Conservation (phyloP, 192 early-diverging fungal genomes). For the Coemansia sp. region DNA sequence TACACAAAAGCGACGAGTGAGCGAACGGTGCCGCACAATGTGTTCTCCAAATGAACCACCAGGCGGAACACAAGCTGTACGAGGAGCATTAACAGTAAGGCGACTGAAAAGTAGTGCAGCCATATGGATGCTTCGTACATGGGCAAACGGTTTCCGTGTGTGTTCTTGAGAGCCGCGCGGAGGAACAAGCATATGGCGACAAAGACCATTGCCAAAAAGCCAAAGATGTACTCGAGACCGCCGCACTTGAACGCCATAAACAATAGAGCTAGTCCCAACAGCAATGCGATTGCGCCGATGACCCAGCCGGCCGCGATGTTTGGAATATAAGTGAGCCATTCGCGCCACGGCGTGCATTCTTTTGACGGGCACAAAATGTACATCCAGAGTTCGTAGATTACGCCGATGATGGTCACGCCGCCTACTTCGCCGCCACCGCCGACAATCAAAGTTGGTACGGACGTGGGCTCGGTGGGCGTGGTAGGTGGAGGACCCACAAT, state of each 20-base stretch:
- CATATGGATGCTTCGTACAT: conserved; percentile 49
- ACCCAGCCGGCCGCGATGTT: conserved; percentile 47
- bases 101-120: conserved; percentile 51
- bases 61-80: conserved; percentile 47
- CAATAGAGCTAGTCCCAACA: conserved; percentile 29
- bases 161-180: conserved; percentile 24
- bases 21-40: conserved; percentile 28
- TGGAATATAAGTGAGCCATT: conserved; percentile 53
- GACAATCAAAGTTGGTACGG: conserved; percentile 6
- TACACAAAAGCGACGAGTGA: conserved; percentile 42
- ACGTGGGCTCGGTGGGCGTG: neutral
- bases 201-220: conserved; percentile 37
- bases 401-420: conserved; percentile 37
- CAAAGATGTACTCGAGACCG: conserved; percentile 42
- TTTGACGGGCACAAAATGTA: conserved; percentile 47
- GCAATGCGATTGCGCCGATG: conserved; percentile 36
- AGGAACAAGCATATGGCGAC: conserved; percentile 38
- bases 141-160: conserved; percentile 21
- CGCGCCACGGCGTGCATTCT: conserved; percentile 46
- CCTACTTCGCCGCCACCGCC: conserved; percentile 42
- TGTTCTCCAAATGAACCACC: conserved; percentile 46
- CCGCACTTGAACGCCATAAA: conserved; percentile 47
- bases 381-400: conserved; percentile 50
- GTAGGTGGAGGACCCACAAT: conserved; percentile 9
- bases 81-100: conserved; percentile 29